These are phyloP conservation scores for Hibiscus syriacus DNA, from an alignment of 345 rosid genomes.

Conservation along the genomic window DNA sequence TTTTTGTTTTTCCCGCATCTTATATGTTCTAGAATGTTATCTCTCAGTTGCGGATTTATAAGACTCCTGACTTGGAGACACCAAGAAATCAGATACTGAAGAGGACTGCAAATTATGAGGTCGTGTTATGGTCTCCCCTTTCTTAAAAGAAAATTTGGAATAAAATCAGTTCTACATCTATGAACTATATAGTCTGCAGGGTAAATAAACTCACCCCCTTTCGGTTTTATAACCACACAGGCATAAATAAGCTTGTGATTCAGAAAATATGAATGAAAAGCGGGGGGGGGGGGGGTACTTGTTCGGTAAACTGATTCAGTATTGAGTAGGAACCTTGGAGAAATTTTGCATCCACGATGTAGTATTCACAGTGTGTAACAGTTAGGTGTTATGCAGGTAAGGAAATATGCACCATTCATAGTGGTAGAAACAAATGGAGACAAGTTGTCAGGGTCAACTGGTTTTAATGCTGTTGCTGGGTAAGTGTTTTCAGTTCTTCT, in stretches of 20 bases:
- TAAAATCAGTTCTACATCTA: too few species aligned
- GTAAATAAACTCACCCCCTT: too few species aligned
- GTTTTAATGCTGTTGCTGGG: conserved; percentile 9
- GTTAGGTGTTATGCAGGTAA: conserved; percentile 37
- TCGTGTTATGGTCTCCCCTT: too few species aligned
- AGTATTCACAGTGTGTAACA: background rate
- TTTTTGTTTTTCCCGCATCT: conserved; percentile 2
- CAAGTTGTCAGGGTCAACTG: conserved; percentile 43
- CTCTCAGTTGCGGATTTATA: conserved; percentile 52
- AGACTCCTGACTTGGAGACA: conserved; percentile 74
- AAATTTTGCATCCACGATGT: background rate
- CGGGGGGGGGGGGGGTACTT: too few species aligned
- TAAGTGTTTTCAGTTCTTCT: background rate
- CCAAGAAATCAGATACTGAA: conserved; percentile 66
- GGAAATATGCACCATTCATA: conserved; percentile 52
- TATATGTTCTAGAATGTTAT: background rate
- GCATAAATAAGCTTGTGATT: too few species aligned
- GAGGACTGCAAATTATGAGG: conserved; percentile 76
- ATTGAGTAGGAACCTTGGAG: background rate
- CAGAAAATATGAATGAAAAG: too few species aligned
- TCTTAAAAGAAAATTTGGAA: too few species aligned
- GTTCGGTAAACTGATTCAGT: too few species aligned
- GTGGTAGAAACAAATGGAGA: conserved; percentile 82
- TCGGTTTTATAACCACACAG: too few species aligned
- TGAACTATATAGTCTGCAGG: too few species aligned